A percentile compares a stretch with the other conserved stretches of the same genome.
Evolutionary conservation across 2,329 filamentous ascomycete species (phyloP).

Genomic region (Apiospora hydei): DNA sequence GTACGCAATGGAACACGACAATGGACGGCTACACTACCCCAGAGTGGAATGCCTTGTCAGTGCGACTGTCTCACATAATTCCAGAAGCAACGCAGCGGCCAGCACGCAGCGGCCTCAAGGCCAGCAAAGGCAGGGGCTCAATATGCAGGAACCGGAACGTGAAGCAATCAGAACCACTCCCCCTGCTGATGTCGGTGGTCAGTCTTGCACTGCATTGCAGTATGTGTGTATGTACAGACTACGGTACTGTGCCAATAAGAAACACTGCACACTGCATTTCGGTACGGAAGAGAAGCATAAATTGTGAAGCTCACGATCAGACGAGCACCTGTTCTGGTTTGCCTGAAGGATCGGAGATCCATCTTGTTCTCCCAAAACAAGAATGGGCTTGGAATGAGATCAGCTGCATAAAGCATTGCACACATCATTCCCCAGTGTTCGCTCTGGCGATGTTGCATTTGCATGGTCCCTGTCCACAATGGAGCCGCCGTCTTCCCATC

Average conservation of each 20-base stretch:
- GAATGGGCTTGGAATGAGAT: not conserved
- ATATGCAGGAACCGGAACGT: slow-evolving; percentile 19
- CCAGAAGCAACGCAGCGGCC: slow-evolving; percentile 11
- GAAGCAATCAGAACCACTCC: slow-evolving; percentile 5
- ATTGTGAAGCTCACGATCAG: not conserved
- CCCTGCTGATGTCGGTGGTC: not conserved
- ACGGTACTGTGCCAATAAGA: not conserved
- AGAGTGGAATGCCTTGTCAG: not conserved
- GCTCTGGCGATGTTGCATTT: slow-evolving; percentile 1
- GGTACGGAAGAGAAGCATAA: not conserved
- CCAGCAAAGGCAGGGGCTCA: not conserved
- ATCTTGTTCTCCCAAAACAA: slow-evolving; percentile 5
- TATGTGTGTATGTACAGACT: not conserved
- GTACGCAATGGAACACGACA: not conserved
- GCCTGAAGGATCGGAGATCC: slow-evolving; percentile 17
- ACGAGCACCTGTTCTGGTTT: not conserved
- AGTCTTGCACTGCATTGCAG: not conserved
- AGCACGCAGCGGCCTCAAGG: not conserved
- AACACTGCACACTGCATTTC: not conserved
- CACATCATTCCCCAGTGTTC: not conserved
- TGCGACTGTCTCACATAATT: slow-evolving; percentile 12
- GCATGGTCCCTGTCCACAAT: slow-evolving; percentile 7
- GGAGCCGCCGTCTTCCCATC: not conserved
- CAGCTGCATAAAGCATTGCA: not conserved
- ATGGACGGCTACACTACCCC: not conserved